Base-by-base conservation (phyloP, 495 filamentous ascomycete genomes). In the Xylaria cubensis region DNA sequence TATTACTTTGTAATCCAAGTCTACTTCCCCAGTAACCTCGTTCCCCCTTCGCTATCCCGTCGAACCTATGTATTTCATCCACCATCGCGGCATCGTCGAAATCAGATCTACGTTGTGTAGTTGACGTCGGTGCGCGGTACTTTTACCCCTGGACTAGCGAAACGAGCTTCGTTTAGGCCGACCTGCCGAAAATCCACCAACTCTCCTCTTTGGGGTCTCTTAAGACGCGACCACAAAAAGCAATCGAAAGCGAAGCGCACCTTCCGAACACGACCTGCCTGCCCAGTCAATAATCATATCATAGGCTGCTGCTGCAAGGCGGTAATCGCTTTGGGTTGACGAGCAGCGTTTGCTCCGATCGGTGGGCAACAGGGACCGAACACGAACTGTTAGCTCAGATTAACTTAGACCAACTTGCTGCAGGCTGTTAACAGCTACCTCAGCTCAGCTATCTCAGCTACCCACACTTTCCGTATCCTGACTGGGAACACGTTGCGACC, bases 401-500 rank as follows among this genome's bases (percentile, higher is more conserved):
- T 58, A 15, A 59, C 66, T 36, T 53, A 63, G 29, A 61, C 41
- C 19, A 42, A 41, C 56, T 36, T 26, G 42, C 67, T 24, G 21
- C 39, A 17, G 34, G 50, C 65, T 24, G 51, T 51, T 26, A 21
- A 34, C 44, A 72, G 15, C 68, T 64, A 67, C 56, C 8, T 39
- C 36, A 39, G 36, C 8, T 39, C 36, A 39, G 36, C 36, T 39
- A 39, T 8, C 36, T 39, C 36, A n/a, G 77, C 70, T 42, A 24
- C 59, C 70, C 58, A 34, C 58, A 67, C 65, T 66, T 71, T 53
- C 32, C 56, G 19, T 10, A 21, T 34, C 50, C 41, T 9, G 39
- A 58, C 70, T 59, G 21, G 29, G 46, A 59, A 58, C 62, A 66
- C 73, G 64, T 75, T 73, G 75, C 80, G 74, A 75, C 75, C 75